Conservation (phyloP, 768 basidiomycete genomes). For the Tephrocybe rancida region DNA sequence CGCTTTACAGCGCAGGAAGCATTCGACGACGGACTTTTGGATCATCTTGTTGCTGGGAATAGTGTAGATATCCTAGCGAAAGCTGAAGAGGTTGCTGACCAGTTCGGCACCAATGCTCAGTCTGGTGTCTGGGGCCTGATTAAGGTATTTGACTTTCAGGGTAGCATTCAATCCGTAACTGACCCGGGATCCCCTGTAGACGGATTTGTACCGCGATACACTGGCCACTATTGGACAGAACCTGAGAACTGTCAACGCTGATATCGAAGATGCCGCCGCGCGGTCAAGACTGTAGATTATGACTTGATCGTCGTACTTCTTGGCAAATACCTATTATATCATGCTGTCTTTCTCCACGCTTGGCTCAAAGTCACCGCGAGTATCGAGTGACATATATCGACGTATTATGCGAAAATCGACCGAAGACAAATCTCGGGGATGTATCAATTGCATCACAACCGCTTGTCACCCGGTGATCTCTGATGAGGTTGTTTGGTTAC, state of each 20-base stretch:
- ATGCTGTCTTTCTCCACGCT: neutral
- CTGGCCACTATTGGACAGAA: conserved; percentile 46
- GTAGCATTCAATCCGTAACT: conserved; percentile 2
- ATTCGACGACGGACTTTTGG: conserved; percentile 64
- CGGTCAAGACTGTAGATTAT: conserved; percentile 42
- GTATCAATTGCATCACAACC: neutral
- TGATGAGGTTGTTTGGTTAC: neutral
- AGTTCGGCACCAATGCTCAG: conserved; percentile 51
- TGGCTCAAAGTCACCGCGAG: neutral
- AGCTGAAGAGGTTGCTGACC: conserved; percentile 63
- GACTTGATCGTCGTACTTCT: neutral
- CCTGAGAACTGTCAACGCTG: conserved; percentile 31
- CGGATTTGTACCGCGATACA: conserved; percentile 57
- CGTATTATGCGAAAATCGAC: neutral
- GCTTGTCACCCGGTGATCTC: neutral
- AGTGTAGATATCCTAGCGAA: conserved; percentile 62
- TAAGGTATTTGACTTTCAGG: conserved; percentile 45
- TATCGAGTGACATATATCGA: neutral
- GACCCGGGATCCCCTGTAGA: conserved; percentile 33
- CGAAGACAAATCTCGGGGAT: neutral
- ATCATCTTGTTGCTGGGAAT: conserved; percentile 65
- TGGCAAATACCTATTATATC: neutral
- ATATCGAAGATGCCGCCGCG: conserved; percentile 52
- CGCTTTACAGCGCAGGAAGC: conserved; percentile 78
- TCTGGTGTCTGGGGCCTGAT: conserved; percentile 74